phyloP scores from a whole-genome alignment of 73 alveolate genomes.

The Effrenium voratum region DNA sequence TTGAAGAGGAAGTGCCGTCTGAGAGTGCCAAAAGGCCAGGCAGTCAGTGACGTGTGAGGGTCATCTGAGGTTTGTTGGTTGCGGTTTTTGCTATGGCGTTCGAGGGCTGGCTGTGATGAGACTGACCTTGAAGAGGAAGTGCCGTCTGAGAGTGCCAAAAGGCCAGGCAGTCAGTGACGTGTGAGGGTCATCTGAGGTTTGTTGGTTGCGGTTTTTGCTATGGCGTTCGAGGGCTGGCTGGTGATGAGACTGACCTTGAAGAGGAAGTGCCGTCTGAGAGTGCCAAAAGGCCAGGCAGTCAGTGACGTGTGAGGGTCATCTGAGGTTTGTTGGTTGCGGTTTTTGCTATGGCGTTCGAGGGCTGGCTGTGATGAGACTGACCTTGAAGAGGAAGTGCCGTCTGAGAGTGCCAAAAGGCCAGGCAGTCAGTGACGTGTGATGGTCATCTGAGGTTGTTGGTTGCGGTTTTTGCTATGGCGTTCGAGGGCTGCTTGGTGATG shows the following conservation, averaged over 20 bases:
- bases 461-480: background rate
- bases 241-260: constrained; percentile 32
- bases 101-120: background rate
- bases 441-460: background rate
- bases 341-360: background rate
- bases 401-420: background rate
- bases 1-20: background rate
- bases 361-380: background rate
- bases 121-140: constrained; percentile 32
- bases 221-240: background rate
- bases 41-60: background rate
- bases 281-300: background rate
- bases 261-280: background rate
- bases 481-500: background rate
- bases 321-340: background rate
- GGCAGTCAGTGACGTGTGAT: background rate
- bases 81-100: background rate
- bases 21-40: background rate
- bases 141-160: constrained; percentile 44
- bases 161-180: constrained; percentile 32
- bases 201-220: background rate
- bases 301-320: background rate
- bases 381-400: background rate
- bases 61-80: background rate
- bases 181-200: constrained; percentile 14